phyloP scores from a whole-genome alignment of 768 basidiomycete genomes.

The Boletellus sp. region DNA sequence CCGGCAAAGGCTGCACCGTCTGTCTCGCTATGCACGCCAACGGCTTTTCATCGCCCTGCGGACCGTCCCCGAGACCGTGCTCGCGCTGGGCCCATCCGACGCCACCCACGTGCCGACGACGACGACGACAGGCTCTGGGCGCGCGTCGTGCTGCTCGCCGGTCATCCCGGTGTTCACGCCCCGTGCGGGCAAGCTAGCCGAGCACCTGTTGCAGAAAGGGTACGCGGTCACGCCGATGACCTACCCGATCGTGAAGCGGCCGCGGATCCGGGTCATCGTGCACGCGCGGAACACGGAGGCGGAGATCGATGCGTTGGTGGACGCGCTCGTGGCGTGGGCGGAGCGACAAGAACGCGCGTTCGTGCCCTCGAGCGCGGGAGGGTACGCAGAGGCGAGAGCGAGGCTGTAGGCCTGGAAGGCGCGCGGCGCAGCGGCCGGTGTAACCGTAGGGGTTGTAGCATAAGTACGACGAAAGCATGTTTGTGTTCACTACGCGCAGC shows the following conservation, averaged over 20 bases:
- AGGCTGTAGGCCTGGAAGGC: constrained; percentile 9
- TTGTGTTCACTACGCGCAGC: not conserved
- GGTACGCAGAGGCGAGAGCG: constrained; percentile 2
- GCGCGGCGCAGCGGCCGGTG: not conserved
- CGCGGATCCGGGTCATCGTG: constrained; percentile 16
- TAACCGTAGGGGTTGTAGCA: not conserved
- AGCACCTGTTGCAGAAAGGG: constrained; percentile 15
- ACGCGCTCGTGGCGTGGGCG: constrained; percentile 12
- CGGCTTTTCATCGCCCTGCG: constrained; percentile 3
- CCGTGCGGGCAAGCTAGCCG: constrained; percentile 5
- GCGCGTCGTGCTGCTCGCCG: constrained; percentile 12
- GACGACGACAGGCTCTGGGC: not conserved
- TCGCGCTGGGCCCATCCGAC: not conserved
- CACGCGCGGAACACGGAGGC: constrained; percentile 17
- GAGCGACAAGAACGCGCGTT: not conserved
- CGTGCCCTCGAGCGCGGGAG: not conserved
- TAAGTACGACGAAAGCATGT: not conserved
- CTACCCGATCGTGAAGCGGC: constrained; percentile 12
- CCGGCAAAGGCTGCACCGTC: constrained; percentile 6
- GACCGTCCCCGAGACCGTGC: constrained; percentile 4
- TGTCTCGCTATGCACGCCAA: constrained; percentile 14
- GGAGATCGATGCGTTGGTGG: constrained; percentile 11
- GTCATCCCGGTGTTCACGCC: constrained; percentile 20
- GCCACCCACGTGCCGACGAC: not conserved
- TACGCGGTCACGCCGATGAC: constrained; percentile 11